Base-by-base conservation (phyloP, 2,329 filamentous ascomycete species). In the Fusarium sp. region DNA sequence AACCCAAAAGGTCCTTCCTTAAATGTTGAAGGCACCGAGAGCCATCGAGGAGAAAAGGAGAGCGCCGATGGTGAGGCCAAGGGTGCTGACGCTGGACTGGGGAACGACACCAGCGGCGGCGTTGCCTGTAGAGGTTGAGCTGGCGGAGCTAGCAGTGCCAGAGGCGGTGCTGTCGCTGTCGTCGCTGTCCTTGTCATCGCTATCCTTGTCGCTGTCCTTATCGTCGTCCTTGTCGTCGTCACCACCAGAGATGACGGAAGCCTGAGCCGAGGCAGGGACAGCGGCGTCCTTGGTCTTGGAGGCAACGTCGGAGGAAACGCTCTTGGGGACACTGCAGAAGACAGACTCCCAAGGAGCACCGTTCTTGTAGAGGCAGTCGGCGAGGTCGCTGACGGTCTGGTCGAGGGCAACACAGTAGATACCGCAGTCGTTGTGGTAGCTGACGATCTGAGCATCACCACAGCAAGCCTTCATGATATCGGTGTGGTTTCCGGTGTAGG, bases 381-480 rank as follows among this genome's bases (percentile, higher is more conserved):
- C 58, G 35, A 82, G 78, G 33, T 81, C 75, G 60, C 56, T 75
- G 64, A 77, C 71, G 56, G 74, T 79, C 79, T 82, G 73, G 71
- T 73, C 80, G 24, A 79, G 55, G 59, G 80, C 79, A 6, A 80
- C 83, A 74, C 87, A 88, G 85, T 88, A 88, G 67, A 87, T 74
- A 17, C 84, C 85, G 80, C 87, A 88, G 75, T 83, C 79, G 76
- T 83, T 74, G 75, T 84, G 80, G 83, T 87, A 88, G 71, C 79
- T 79, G 57, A 84, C 78, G 31, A 87, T 81, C 24, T 83, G 77
- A 61, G 86, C 84, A 11, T 80, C 71, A 12, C 81, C 80, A 75
- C 87, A 88, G 83, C 87, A 88, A 24, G 79, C 73, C 44, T 80
- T 66, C 81, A 87, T 83, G 67, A 85, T 80, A 40, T 83, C 79